Percentiles rank a stretch among this genome's conserved stretches.
phyloP scores from a whole-genome alignment of 495 filamentous ascomycete species.

The Cercophora samala region DNA sequence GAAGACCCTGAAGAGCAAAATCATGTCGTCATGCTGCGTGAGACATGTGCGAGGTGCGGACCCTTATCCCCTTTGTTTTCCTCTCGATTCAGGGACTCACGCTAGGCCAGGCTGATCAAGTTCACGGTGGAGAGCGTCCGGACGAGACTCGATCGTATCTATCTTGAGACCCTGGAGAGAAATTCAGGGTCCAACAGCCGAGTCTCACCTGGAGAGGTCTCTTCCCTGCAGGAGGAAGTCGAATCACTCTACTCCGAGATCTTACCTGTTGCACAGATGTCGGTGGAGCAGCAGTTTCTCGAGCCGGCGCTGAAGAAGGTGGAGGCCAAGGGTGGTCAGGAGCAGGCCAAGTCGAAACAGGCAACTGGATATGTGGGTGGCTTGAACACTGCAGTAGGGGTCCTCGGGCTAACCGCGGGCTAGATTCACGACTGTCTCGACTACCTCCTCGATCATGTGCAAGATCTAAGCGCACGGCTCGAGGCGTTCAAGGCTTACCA shows the following conservation, averaged over 20 bases:
- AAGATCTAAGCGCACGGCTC: constrained; percentile 27
- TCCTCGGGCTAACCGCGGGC: constrained; percentile 11
- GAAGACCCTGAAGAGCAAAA: constrained; percentile 38
- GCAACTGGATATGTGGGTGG: constrained; percentile 43
- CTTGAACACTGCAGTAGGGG: not conserved
- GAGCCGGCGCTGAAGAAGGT: constrained; percentile 51
- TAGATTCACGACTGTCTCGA: constrained; percentile 40
- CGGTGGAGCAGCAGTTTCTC: constrained; percentile 56
- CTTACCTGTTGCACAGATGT: constrained; percentile 59
- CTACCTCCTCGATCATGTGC: constrained; percentile 35
- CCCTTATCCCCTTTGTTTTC: not conserved
- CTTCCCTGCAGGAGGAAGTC: constrained; percentile 53
- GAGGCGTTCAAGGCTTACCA: constrained; percentile 34
- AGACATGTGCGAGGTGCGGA: constrained; percentile 40
- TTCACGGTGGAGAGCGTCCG: constrained; percentile 46
- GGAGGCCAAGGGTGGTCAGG: constrained; percentile 36
- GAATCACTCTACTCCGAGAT: constrained; percentile 63
- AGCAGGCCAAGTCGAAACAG: constrained; percentile 33
- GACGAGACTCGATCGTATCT: constrained; percentile 46
- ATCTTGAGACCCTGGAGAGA: constrained; percentile 39
- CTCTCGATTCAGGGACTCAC: constrained; percentile 18
- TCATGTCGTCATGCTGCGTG: constrained; percentile 37
- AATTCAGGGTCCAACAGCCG: constrained; percentile 21
- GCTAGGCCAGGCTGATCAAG: constrained; percentile 41
- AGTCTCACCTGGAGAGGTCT: constrained; percentile 32